A percentile compares a stretch with the other conserved stretches of the same genome.
Evolutionary conservation across 805 yeast species (phyloP).

Genomic region (Cyberlindnera suaveolens): DNA sequence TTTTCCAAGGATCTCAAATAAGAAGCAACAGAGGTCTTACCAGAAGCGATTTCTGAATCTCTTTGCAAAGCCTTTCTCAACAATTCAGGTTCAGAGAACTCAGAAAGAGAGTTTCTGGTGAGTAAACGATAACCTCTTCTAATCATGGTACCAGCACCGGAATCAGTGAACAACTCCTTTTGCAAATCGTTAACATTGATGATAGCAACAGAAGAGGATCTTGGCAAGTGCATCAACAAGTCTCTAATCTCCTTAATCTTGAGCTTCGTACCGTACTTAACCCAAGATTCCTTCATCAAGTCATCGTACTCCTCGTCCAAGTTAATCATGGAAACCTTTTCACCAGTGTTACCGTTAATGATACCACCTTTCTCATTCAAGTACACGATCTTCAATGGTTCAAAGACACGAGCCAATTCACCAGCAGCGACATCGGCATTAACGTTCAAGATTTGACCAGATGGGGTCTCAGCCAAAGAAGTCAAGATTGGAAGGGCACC

Average conservation of each 20-base stretch:
- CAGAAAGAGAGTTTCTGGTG: conserved; percentile 61
- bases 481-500: conserved; percentile 97
- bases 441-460: conserved; percentile 94
- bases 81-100: conserved; percentile 66
- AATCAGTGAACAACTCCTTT: conserved; percentile 95
- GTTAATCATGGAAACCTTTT: conserved; percentile 83
- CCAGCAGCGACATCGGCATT: conserved; percentile 99
- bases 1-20: conserved; percentile 69
- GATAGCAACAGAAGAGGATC: conserved; percentile 96
- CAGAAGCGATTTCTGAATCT: conserved; percentile 69
- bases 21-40: conserved; percentile 69
- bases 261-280: conserved; percentile 95
- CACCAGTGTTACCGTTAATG: conserved; percentile 85
- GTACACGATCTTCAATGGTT: conserved; percentile 94
- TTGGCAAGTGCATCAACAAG: conserved; percentile 85
- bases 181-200: conserved; percentile 92
- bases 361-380: conserved; percentile 97
- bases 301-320: conserved; percentile 94
- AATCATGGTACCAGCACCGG: conserved; percentile 98
- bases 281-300: conserved; percentile 92
- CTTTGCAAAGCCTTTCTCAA: conserved; percentile 71
- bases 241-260: conserved; percentile 96
- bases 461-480: conserved; percentile 91
- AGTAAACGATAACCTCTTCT: conserved; percentile 92
- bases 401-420: conserved; percentile 92